These are phyloP conservation scores for Debaryomycetaceae sp. DNA, from an alignment of 1,139 yeast species.

Conservation along the genomic window DNA sequence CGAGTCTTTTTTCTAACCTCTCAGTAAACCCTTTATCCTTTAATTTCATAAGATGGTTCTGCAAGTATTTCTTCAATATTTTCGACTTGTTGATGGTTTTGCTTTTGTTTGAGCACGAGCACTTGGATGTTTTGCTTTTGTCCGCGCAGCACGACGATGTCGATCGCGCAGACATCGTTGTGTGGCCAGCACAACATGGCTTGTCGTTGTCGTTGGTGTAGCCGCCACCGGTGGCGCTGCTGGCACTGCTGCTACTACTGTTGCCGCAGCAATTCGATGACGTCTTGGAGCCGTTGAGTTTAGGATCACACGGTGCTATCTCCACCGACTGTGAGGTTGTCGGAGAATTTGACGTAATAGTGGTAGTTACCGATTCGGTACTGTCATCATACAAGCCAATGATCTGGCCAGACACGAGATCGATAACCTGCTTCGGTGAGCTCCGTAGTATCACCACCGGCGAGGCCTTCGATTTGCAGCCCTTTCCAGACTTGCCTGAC, in stretches of 20 bases:
- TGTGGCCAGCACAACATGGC: too few relatives aligned
- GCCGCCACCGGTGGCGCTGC: too few relatives aligned
- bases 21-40: conserved; percentile 4
- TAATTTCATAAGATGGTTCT: conserved; percentile 17
- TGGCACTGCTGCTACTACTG: too few relatives aligned
- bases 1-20: conserved; percentile 1
- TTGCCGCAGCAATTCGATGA: too few relatives aligned
- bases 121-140: conserved; percentile 13
- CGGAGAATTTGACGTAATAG: too few relatives aligned
- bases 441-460: conserved; percentile 44
- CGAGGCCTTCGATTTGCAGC: conserved; percentile 6
- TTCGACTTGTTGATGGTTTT: conserved; percentile 28
- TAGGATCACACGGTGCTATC: too few relatives aligned
- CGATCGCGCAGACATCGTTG: too few relatives aligned
- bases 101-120: conserved; percentile 8
- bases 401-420: conserved; percentile 41
- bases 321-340: too few relatives aligned
- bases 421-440: conserved; percentile 48
- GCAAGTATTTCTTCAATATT: conserved; percentile 34
- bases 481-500: conserved; percentile 13
- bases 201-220: too few relatives aligned
- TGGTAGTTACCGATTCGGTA: too few relatives aligned
- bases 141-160: conserved; percentile 25
- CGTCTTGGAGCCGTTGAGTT: too few relatives aligned
- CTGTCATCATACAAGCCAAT: conserved; percentile 41